Evolutionary conservation across 345 rosid species (phyloP), one percentile per base, ranked within the genome.

Genomic region (Murraya paniculata): DNA sequence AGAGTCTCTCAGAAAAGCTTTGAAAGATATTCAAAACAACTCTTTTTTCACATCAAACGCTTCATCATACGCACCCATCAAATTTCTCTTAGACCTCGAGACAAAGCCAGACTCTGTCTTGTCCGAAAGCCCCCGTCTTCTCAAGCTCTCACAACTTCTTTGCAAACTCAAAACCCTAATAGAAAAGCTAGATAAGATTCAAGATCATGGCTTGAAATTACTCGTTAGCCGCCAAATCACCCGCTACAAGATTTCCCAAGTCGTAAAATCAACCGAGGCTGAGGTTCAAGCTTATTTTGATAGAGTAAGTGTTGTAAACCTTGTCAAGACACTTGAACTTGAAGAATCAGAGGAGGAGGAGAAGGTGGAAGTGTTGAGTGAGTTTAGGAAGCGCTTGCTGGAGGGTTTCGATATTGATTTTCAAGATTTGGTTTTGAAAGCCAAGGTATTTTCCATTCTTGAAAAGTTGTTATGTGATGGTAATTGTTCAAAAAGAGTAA

Each of bases 401-500:
- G 68, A 36, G 57, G 94, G 92, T 18, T 90, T 90, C 67, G 89
- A 87, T 71, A 60, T 84, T 7, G 84, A 85, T 6, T 84, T 87
- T 59, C 94, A 90, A 65, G 90, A 89, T 39, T 48, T 89, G 83
- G 58, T 90, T 69, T 76, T 87, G 73, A 85, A 67, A 72, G 84
- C 85, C 6, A 89, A 80, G 80, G 84, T 85, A 5, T 90, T 89
- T 38, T 64, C 84, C 0, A 27, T 85, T 69, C 84, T 89, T 3
- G 91, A 90, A 74, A 65, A 64, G 4, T 64, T 79, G 9, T 78
- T 90, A 1, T 85, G 85, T 65, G 85, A 89, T 65, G 31, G 69
- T 8, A 50, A 67, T 6, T 66, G 87, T 58, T 77, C 87, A 0
- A 78, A 22, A 41, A 77, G 65, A 68, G 64, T 84, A 21, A 72